Percentiles rank a stretch among this genome's conserved stretches.
Conservation (phyloP, 2,329 filamentous ascomycete genomes). For the Passalora sequoiae region DNA sequence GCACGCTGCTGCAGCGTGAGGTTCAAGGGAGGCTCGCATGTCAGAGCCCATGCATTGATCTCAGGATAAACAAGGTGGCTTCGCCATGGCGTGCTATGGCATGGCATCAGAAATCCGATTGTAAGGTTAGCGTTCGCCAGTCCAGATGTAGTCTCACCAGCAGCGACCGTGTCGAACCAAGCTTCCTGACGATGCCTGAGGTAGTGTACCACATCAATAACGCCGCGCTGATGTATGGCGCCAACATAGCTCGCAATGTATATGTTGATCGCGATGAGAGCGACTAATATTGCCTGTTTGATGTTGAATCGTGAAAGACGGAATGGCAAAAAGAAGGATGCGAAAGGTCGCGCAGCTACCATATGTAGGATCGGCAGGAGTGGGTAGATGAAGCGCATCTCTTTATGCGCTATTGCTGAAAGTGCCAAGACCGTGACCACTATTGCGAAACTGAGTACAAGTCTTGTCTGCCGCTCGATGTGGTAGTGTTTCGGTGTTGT, state of each 20-base stretch:
- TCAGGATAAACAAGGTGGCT: conserved; percentile 72
- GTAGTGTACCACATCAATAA: conserved; percentile 67
- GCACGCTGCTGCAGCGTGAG: conserved; percentile 58
- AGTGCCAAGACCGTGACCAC: conserved; percentile 59
- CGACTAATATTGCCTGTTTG: conserved; percentile 49
- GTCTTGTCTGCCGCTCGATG: conserved; percentile 25
- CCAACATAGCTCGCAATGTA: conserved; percentile 69
- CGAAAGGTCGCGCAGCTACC: conserved; percentile 63
- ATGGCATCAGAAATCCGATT: conserved; percentile 84
- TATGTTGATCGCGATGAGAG: conserved; percentile 61
- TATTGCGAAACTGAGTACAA: conserved; percentile 52
- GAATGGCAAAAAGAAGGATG: conserved; percentile 56
- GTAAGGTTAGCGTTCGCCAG: conserved; percentile 38
- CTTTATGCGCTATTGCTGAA: conserved; percentile 85
- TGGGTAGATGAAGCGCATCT: conserved; percentile 94
- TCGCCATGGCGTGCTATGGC: conserved; percentile 93
- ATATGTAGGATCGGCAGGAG: conserved; percentile 82
- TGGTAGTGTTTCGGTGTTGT: not conserved
- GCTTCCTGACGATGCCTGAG: conserved; percentile 57
- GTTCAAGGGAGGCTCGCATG: conserved; percentile 81
- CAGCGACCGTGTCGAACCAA: conserved; percentile 16
- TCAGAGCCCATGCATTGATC: conserved; percentile 75
- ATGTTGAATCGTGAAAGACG: conserved; percentile 24
- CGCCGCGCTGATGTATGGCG: conserved; percentile 72
- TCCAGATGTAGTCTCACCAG: not conserved